These are phyloP conservation scores for Microcos paniculata DNA, from an alignment of 345 rosid genomes.

Conservation along the genomic window DNA sequence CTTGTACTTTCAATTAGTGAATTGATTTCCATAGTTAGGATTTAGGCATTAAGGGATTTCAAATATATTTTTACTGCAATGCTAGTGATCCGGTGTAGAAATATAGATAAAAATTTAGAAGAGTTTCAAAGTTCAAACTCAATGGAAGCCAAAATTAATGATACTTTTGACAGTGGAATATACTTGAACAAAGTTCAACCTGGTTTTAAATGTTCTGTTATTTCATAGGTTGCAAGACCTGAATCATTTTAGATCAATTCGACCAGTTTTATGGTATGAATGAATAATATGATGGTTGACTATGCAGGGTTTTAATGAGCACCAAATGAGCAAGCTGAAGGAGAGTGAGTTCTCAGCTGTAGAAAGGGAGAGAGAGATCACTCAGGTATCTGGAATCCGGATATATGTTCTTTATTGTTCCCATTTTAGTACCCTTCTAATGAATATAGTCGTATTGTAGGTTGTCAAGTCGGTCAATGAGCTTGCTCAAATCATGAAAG, in stretches of 20 bases:
- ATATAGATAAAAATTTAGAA: background rate
- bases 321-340: slow-evolving; percentile 38
- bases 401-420: background rate
- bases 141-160: background rate
- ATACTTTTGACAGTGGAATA: background rate
- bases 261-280: background rate
- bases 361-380: slow-evolving; percentile 49
- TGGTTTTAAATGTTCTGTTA: background rate
- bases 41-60: background rate
- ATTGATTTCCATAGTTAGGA: background rate
- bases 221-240: slow-evolving; percentile 1
- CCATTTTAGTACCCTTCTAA: background rate
- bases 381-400: slow-evolving; percentile 33
- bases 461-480: slow-evolving; percentile 87
- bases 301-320: slow-evolving; percentile 42
- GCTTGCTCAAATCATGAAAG: slow-evolving; percentile 94
- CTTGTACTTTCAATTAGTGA: background rate
- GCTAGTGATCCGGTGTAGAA: background rate
- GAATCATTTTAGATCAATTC: background rate
- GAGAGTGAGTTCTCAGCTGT: slow-evolving; percentile 39
- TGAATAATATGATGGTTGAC: slow-evolving; percentile 1
- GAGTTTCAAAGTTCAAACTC: background rate
- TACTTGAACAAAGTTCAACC: background rate
- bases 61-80: background rate
- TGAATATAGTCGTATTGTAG: slow-evolving; percentile 33